These are phyloP conservation scores for Exidia glandulosa DNA, from an alignment of 768 basidiomycete genomes.

Conservation along the genomic window DNA sequence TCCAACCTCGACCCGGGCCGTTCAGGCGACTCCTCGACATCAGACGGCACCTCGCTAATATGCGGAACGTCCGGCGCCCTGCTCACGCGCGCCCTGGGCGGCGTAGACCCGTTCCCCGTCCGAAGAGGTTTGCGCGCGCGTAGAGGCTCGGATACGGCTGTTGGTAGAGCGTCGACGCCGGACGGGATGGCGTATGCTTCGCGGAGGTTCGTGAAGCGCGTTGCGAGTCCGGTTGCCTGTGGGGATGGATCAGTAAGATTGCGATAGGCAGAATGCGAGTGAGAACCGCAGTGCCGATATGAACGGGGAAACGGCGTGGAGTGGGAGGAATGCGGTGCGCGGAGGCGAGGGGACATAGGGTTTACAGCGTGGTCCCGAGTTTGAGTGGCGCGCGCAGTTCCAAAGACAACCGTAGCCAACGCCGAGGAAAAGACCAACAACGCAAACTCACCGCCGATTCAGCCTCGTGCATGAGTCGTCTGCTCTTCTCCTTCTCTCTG, in stretches of 20 bases:
- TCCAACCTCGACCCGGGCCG: neutral
- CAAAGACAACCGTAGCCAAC: no score
- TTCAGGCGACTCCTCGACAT: neutral
- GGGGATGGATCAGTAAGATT: neutral
- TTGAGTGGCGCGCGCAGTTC: no score
- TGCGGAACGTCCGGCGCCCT: neutral
- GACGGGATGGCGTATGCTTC: neutral
- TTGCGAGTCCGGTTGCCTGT: neutral
- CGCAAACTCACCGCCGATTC: slow-evolving; percentile 53
- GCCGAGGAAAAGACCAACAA: neutral
- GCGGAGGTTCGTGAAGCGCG: neutral
- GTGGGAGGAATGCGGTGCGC: no score
- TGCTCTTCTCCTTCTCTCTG: slow-evolving; percentile 70
- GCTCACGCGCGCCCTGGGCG: neutral
- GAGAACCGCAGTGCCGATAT: no score
- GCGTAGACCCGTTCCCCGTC: neutral
- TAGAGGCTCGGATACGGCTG: neutral
- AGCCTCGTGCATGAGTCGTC: slow-evolving; percentile 58
- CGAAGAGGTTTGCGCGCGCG: neutral
- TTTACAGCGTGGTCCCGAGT: no score
- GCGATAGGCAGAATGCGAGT: no score
- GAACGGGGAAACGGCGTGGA: no score
- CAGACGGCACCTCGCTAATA: neutral
- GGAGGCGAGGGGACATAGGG: no score
- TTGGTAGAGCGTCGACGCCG: neutral